Evolutionary conservation across 805 yeast genomes (phyloP).

Genomic region (Ogataea trehalophila): DNA sequence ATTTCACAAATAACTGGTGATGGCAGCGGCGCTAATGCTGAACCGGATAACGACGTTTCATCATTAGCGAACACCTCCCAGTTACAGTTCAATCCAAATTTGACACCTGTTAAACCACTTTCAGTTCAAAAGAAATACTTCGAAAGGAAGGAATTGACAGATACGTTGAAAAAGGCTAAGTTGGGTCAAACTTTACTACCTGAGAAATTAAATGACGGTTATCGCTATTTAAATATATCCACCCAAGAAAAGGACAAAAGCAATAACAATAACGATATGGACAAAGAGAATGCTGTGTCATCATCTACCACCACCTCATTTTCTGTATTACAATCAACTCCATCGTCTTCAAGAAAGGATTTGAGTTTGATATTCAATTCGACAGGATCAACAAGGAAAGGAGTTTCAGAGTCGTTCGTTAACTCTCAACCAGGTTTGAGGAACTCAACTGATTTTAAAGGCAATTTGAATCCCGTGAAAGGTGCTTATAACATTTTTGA

Average conservation of each 20-base stretch:
- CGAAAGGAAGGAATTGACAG: slow-evolving; percentile 13
- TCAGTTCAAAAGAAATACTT: slow-evolving; percentile 1
- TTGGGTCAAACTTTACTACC: slow-evolving; percentile 25
- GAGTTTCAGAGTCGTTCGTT: slow-evolving; percentile 19
- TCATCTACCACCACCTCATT: slow-evolving; percentile 1
- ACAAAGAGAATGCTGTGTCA: neutral
- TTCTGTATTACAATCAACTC: slow-evolving; percentile 5
- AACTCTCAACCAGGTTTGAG: slow-evolving; percentile 21
- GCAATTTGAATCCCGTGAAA: slow-evolving; percentile 23
- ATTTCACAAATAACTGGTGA: too few relatives aligned
- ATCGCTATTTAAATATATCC: slow-evolving; percentile 11
- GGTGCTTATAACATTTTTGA: slow-evolving; percentile 30
- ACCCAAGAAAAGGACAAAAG: neutral
- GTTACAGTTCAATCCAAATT: slow-evolving; percentile 4
- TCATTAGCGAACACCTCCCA: neutral
- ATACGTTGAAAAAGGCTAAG: slow-evolving; percentile 22
- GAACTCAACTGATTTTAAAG: slow-evolving; percentile 15
- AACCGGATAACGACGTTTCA: neutral
- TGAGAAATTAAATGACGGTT: slow-evolving; percentile 18
- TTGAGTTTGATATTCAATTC: slow-evolving; percentile 7
- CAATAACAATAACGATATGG: neutral
- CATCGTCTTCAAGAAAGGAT: slow-evolving; percentile 7
- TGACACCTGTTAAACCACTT: slow-evolving; percentile 16
- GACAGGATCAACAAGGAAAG: slow-evolving; percentile 2
- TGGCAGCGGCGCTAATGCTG: neutral